A percentile compares a stretch with the other conserved stretches of the same genome.
These are phyloP conservation scores for Trebouxia sp. DNA, from an alignment of 139 green algal genomes.

Conservation along the genomic window DNA sequence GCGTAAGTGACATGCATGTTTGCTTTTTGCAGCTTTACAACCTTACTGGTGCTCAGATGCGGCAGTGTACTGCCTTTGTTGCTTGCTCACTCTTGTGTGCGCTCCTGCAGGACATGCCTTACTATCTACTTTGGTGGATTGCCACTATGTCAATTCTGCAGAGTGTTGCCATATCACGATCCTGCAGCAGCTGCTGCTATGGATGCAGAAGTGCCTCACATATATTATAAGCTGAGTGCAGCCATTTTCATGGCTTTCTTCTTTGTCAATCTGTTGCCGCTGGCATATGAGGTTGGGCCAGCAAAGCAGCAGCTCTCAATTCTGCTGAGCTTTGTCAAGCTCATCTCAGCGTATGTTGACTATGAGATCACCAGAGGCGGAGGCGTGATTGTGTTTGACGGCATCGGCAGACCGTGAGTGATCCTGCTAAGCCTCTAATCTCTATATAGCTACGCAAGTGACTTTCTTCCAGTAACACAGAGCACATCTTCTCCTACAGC, in stretches of 20 bases:
- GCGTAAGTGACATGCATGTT: neutral
- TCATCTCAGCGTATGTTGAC: conserved; percentile 4
- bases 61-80: too few species aligned
- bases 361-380: neutral
- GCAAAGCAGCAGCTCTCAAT: conserved; percentile 6
- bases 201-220: conserved; percentile 9
- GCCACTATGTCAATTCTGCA: conserved; percentile 6
- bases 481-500: too few species aligned
- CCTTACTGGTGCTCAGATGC: too few species aligned
- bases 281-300: neutral
- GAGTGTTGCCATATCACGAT: neutral
- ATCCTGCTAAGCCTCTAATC: too few species aligned
- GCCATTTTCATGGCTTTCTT: conserved; percentile 1
- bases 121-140: neutral
- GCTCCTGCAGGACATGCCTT: neutral
- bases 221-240: neutral
- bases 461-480: too few species aligned
- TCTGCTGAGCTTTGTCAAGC: conserved; percentile 17
- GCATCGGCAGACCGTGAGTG: conserved; percentile 4
- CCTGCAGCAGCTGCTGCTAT: conserved; percentile 4
- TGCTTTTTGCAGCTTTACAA: too few species aligned
- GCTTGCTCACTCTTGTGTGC: too few species aligned
- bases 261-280: conserved; percentile 9
- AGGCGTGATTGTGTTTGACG: conserved; percentile 12
- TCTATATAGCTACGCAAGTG: too few species aligned